Evolutionary conservation across 1,284 basidiomycete genomes (phyloP).

Genomic region (Pterula multifida): DNA sequence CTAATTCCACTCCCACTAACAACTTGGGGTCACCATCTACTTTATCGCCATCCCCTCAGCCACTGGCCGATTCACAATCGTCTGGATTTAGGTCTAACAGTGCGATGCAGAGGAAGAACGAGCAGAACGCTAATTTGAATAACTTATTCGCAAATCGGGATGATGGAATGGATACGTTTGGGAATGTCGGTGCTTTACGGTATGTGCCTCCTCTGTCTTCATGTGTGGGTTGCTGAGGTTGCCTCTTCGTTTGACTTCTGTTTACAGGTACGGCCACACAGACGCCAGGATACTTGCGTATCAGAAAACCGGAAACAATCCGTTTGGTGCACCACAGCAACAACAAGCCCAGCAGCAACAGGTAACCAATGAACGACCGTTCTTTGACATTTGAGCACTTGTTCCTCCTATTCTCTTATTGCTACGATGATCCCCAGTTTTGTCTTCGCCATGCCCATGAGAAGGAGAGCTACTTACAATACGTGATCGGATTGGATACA

Average conservation of each 20-base stretch:
- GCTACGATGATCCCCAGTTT: too few relatives aligned
- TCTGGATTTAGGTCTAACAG: constrained; percentile 23
- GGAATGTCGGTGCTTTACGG: constrained; percentile 74
- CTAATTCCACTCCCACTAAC: constrained; percentile 22
- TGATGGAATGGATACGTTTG: constrained; percentile 90
- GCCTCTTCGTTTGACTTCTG: constrained; percentile 5
- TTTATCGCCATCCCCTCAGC: constrained; percentile 20
- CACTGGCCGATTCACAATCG: constrained; percentile 17
- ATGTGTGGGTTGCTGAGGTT: constrained; percentile 4
- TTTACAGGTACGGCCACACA: constrained; percentile 52
- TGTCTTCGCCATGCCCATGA: too few relatives aligned
- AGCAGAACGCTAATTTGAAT: constrained; percentile 71
- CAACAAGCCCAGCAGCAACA: constrained; percentile 40
- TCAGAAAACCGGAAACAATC: constrained; percentile 63
- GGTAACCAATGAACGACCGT: constrained; percentile 40
- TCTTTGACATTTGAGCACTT: background rate
- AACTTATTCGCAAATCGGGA: constrained; percentile 74
- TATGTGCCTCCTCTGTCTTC: constrained; percentile 15
- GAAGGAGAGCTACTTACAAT: too few relatives aligned
- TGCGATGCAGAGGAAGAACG: constrained; percentile 27
- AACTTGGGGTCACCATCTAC: constrained; percentile 23
- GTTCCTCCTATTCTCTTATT: background rate
- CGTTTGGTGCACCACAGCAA: constrained; percentile 55
- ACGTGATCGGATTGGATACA: too few relatives aligned
- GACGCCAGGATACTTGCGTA: constrained; percentile 37